Conservation (phyloP, 441 rosid genomes). For the Erysimum cheiri region DNA sequence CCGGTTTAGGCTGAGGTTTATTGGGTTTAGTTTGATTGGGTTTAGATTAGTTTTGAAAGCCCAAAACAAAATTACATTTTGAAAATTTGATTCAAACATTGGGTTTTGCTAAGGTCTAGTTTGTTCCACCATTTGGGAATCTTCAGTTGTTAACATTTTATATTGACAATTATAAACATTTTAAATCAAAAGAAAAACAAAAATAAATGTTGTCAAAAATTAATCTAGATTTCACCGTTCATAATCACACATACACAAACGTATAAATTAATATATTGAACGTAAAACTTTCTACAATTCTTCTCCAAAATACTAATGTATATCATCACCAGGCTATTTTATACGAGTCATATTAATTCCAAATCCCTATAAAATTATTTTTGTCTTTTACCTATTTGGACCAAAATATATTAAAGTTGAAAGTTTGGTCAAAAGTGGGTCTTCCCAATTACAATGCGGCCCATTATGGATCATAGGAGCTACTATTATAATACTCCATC, state of each 20-base stretch:
- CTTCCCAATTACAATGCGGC: slow-evolving; percentile 45
- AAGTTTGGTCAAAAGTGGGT: slow-evolving; percentile 47
- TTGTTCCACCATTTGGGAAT: not conserved
- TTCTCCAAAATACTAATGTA: not conserved
- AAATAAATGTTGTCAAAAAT: not conserved
- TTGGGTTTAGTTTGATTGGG: no score
- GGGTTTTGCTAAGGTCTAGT: not conserved
- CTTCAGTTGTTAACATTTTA: not conserved
- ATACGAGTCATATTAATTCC: slow-evolving; percentile 17
- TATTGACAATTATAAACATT: not conserved
- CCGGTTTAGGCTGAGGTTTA: no score
- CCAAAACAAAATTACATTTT: no score
- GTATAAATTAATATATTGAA: not conserved
- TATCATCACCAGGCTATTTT: slow-evolving; percentile 14
- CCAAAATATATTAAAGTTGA: slow-evolving; percentile 42
- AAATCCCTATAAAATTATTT: slow-evolving; percentile 23
- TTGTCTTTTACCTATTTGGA: slow-evolving; percentile 39
- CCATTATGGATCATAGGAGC: slow-evolving; percentile 37
- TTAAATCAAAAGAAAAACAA: not conserved
- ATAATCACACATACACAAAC: not conserved
- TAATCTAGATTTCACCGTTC: not conserved
- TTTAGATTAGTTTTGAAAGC: no score
- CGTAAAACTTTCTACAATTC: slow-evolving; percentile 3
- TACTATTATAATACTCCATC: not conserved
- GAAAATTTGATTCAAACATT: no score